Evolutionary conservation across 2,329 filamentous ascomycete genomes (phyloP).

Genomic region (Aotearoamyces nothofagi): DNA sequence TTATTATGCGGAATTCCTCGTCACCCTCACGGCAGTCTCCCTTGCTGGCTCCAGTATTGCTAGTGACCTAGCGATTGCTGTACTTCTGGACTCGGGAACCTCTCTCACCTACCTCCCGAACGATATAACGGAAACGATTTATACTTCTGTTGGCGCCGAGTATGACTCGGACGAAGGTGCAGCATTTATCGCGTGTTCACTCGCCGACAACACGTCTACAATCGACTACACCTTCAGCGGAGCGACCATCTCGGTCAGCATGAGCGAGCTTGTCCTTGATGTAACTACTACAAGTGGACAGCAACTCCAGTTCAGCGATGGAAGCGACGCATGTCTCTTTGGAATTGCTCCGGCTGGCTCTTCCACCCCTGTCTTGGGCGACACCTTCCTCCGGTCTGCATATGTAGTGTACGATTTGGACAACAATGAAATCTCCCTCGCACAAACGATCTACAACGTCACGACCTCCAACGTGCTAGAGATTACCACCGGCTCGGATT

Average conservation of each 20-base stretch:
- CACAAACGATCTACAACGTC: slow-evolving; percentile 48
- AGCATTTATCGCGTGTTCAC: slow-evolving; percentile 46
- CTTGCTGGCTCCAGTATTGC: slow-evolving; percentile 28
- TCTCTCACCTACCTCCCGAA: slow-evolving; percentile 53
- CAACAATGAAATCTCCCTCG: slow-evolving; percentile 57
- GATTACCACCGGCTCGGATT: slow-evolving; percentile 31
- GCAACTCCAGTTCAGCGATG: slow-evolving; percentile 35
- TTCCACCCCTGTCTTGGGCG: slow-evolving; percentile 48
- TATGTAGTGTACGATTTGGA: slow-evolving; percentile 64
- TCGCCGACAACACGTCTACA: slow-evolving; percentile 24
- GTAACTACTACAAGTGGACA: slow-evolving; percentile 27
- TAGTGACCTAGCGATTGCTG: slow-evolving; percentile 37
- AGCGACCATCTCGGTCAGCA: slow-evolving; percentile 35
- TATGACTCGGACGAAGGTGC: slow-evolving; percentile 36
- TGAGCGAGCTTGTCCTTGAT: slow-evolving; percentile 44
- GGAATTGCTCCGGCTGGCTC: slow-evolving; percentile 44
- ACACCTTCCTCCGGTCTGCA: slow-evolving; percentile 60
- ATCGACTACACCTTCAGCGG: slow-evolving; percentile 39
- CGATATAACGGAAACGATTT: slow-evolving; percentile 35
- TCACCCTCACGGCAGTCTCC: slow-evolving; percentile 48
- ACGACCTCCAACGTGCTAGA: slow-evolving; percentile 34
- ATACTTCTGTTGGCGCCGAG: slow-evolving; percentile 38
- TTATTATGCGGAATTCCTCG: slow-evolving; percentile 45
- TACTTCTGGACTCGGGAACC: slow-evolving; percentile 58
- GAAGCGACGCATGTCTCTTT: slow-evolving; percentile 45